A percentile compares a stretch with the other conserved stretches of the same genome.
Conservation (phyloP, 2,329 filamentous ascomycete genomes). For the Aureobasidium mangrovei region DNA sequence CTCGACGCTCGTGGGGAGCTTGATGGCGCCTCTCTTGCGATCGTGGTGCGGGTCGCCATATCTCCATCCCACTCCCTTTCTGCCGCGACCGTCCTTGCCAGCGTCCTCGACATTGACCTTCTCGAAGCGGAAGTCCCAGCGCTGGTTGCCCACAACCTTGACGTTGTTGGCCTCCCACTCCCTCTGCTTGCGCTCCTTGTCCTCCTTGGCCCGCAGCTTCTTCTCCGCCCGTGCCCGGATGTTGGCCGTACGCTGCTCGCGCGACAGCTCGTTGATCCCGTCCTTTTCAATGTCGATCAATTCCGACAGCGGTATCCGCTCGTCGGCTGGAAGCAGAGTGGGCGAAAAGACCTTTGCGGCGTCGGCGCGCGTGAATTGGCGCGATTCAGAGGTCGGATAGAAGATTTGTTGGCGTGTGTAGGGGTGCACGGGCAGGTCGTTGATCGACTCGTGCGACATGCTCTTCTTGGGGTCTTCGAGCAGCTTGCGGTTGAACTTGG, state of each 20-base stretch:
- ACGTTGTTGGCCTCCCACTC: conserved; percentile 37
- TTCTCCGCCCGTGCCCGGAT: conserved; percentile 29
- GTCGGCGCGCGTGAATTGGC: conserved; percentile 56
- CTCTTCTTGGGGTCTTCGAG: conserved; percentile 26
- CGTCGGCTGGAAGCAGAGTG: conserved; percentile 52
- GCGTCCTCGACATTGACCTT: conserved; percentile 49
- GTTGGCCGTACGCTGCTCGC: conserved; percentile 37
- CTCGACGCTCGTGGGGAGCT: conserved; percentile 54
- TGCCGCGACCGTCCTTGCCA: conserved; percentile 46
- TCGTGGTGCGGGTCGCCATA: conserved; percentile 56
- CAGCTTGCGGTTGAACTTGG: conserved; percentile 36
- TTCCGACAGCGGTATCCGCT: conserved; percentile 56
- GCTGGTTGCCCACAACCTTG: conserved; percentile 37
- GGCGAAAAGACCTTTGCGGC: conserved; percentile 53
- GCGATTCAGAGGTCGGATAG: conserved; percentile 55
- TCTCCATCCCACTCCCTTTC: conserved; percentile 46
- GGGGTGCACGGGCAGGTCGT: conserved; percentile 53
- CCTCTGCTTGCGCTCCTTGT: conserved; percentile 32
- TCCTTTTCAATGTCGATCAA: conserved; percentile 44
- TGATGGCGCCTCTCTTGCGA: conserved; percentile 53
- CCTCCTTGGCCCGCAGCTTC: conserved; percentile 33
- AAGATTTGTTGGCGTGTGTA: conserved; percentile 49
- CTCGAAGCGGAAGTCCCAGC: conserved; percentile 54
- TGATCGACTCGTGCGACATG: conserved; percentile 49
- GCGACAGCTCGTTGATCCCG: conserved; percentile 28